These are phyloP conservation scores for Rhytidiadelphus loreus DNA, from an alignment of 225 moss, liverwort and hornwort genomes.

Conservation along the genomic window DNA sequence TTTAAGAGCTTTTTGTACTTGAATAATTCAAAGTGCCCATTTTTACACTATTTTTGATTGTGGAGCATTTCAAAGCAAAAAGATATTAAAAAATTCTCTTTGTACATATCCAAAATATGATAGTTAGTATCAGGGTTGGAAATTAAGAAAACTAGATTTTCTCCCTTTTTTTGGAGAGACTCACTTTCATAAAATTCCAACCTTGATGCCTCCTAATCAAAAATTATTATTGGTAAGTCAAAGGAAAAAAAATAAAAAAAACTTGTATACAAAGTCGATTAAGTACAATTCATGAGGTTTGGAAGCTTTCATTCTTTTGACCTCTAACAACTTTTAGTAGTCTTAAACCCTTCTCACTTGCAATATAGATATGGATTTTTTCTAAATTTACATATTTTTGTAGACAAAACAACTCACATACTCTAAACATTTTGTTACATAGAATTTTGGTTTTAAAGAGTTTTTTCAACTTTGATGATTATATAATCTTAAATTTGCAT, in stretches of 20 bases:
- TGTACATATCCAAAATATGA: background rate
- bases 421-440: accelerated
- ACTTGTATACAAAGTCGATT: accelerated
- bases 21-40: background rate
- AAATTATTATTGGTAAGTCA: accelerated
- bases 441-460: background rate
- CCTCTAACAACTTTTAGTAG: background rate
- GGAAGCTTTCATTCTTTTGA: background rate
- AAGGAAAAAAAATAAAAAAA: background rate
- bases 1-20: background rate
- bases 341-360: background rate
- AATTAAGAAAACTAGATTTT: background rate
- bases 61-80: background rate
- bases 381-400: too few relatives aligned
- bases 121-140: accelerated
- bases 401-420: background rate
- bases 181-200: background rate
- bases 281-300: background rate
- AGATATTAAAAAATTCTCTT: background rate
- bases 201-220: background rate
- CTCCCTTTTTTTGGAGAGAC: accelerated
- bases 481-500: background rate
- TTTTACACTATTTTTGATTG: background rate
- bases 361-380: background rate
- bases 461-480: background rate